Conservation (phyloP, 257 asterid genomes). For the Przewalskia tangutica region DNA sequence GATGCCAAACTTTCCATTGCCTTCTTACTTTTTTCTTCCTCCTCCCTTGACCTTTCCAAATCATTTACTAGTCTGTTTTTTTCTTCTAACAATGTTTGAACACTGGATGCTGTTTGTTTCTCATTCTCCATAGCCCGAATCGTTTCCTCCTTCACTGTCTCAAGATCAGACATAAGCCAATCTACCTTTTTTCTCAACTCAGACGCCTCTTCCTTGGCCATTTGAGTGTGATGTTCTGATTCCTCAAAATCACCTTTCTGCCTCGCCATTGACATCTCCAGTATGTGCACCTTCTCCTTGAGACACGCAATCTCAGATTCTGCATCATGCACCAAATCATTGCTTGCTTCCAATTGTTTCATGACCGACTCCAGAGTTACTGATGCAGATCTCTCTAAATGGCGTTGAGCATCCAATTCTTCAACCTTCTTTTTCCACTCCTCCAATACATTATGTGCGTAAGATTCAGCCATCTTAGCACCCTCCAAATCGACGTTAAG, state of each 20-base stretch:
- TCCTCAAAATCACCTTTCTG: slow-evolving; percentile 32
- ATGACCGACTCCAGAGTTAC: slow-evolving; percentile 68
- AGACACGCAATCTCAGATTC: slow-evolving; percentile 61
- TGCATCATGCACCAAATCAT: slow-evolving; percentile 61
- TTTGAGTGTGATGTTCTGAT: slow-evolving; percentile 39
- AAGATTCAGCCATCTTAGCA: slow-evolving; percentile 73
- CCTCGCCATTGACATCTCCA: too few relatives aligned
- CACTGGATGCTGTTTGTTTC: slow-evolving; percentile 69
- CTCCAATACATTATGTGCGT: slow-evolving; percentile 52
- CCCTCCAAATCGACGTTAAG: slow-evolving; percentile 85
- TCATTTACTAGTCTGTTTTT: slow-evolving; percentile 58
- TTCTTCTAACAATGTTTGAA: slow-evolving; percentile 61
- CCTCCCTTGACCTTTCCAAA: slow-evolving; percentile 58
- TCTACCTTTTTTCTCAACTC: slow-evolving; percentile 50
- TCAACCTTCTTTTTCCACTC: slow-evolving; percentile 60
- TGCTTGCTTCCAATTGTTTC: slow-evolving; percentile 78
- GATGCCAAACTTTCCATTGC: slow-evolving; percentile 92
- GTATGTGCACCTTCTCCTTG: slow-evolving; percentile 63
- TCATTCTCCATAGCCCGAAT: slow-evolving; percentile 53
- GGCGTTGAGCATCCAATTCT: slow-evolving; percentile 45
- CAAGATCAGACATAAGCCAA: slow-evolving; percentile 55
- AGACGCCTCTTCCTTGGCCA: slow-evolving; percentile 57
- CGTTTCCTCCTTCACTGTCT: slow-evolving; percentile 58
- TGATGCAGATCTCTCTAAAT: slow-evolving; percentile 78
- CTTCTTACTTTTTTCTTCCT: slow-evolving; percentile 89